These are phyloP conservation scores for Alternaria angustiovoidea DNA, from an alignment of 2,329 filamentous ascomycete species.

Conservation along the genomic window DNA sequence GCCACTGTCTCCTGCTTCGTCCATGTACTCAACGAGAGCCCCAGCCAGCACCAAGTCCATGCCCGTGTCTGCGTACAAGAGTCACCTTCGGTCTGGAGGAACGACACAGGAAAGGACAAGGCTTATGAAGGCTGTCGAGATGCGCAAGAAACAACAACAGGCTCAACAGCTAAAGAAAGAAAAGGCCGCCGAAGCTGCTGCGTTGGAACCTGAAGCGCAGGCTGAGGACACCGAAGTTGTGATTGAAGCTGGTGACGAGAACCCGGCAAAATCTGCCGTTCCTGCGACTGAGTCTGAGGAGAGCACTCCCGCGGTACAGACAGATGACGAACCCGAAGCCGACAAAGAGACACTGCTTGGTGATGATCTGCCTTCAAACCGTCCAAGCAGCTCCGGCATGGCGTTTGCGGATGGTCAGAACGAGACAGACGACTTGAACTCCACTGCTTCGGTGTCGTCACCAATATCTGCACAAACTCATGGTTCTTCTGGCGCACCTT, in stretches of 20 bases:
- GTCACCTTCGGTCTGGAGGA: constrained; percentile 54
- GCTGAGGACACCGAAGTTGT: constrained; percentile 6
- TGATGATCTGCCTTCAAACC: constrained; percentile 21
- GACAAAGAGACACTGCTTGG: constrained; percentile 25
- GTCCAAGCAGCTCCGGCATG: constrained; percentile 61
- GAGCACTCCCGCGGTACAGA: constrained; percentile 1
- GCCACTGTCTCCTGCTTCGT: constrained; percentile 48
- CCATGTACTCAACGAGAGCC: constrained; percentile 50
- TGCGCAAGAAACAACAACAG: constrained; percentile 81
- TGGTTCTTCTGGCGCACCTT: constrained; percentile 47
- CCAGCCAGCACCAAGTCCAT: constrained; percentile 55
- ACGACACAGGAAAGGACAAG: constrained; percentile 90
- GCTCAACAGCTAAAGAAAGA: constrained; percentile 33
- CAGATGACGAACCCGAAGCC: constrained; percentile 11
- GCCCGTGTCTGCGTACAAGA: constrained; percentile 49
- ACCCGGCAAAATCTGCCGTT: not conserved
- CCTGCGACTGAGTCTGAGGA: constrained; percentile 8
- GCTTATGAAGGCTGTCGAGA: constrained; percentile 91
- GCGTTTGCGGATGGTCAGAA: constrained; percentile 56
- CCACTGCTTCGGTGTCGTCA: constrained; percentile 47
- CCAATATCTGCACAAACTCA: constrained; percentile 51
- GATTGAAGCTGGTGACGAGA: not conserved
- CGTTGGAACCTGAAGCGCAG: constrained; percentile 10
- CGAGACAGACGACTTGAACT: constrained; percentile 47
- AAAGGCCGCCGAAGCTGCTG: constrained; percentile 20